Conservation (phyloP, 1,284 basidiomycete species). For the Microbotryomycetes sp. region DNA sequence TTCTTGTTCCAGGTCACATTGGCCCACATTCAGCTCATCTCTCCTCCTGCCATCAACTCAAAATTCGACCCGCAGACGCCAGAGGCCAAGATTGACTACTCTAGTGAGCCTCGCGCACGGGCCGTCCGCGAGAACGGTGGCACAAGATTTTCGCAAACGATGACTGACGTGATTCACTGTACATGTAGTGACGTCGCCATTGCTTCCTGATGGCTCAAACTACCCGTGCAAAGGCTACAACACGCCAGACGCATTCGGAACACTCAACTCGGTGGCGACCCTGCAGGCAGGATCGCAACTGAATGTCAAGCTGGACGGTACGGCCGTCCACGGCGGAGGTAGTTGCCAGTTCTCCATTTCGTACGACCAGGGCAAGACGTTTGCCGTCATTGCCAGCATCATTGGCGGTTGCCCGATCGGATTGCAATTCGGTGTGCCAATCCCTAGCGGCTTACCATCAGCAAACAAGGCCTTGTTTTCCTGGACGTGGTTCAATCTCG, state of each 20-base stretch:
- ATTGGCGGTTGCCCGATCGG: conserved; percentile 43
- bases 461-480: conserved; percentile 42
- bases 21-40: background rate
- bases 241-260: conserved; percentile 34
- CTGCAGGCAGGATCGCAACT: conserved; percentile 34
- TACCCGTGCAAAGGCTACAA: conserved; percentile 45
- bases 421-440: conserved; percentile 35
- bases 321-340: conserved; percentile 37
- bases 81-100: background rate
- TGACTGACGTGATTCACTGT: no score
- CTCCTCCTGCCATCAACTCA: conserved; percentile 15
- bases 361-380: conserved; percentile 43
- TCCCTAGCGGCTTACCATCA: conserved; percentile 40
- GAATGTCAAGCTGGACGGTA: conserved; percentile 35
- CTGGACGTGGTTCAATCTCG: conserved; percentile 45
- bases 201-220: conserved; percentile 30
- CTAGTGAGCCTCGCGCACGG: background rate
- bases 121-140: no score
- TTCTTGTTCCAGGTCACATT: no score
- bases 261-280: conserved; percentile 36
- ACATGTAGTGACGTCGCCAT: background rate
- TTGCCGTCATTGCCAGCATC: conserved; percentile 41
- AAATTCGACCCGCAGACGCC: conserved; percentile 13
- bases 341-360: conserved; percentile 43
- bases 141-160: no score